Conservation (phyloP, 495 filamentous ascomycete species). For the Choiromyces venosus region DNA sequence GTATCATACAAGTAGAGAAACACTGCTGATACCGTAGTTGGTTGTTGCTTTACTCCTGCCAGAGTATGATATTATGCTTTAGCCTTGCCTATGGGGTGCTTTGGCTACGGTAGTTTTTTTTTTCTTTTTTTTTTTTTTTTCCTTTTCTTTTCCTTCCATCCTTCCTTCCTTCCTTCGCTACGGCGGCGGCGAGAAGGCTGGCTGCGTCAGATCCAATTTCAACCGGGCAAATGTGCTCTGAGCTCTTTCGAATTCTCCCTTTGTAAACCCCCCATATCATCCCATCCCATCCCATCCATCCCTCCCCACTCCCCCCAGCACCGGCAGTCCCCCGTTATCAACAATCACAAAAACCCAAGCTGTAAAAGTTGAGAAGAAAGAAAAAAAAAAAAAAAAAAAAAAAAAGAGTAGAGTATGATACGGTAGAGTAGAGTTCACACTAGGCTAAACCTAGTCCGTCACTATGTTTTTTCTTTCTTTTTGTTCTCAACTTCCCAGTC, state of each 20-base stretch:
- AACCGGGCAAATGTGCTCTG: slow-evolving; percentile 29
- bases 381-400: slow-evolving; percentile 14
- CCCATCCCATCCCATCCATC: not conserved
- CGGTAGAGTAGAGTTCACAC: too few species aligned
- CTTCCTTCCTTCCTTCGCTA: not conserved
- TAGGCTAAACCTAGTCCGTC: too few species aligned
- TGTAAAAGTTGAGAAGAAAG: not conserved
- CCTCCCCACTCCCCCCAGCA: not conserved
- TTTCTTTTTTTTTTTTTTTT: not conserved
- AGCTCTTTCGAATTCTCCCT: not conserved
- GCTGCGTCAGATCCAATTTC: slow-evolving; percentile 36
- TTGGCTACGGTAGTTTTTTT: slow-evolving; percentile 15
- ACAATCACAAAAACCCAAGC: slow-evolving; percentile 1
- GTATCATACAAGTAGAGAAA: not conserved
- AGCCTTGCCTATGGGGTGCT: slow-evolving; percentile 13
- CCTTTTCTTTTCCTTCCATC: not conserved
- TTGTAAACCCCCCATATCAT: too few species aligned
- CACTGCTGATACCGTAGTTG: not conserved
- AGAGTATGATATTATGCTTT: slow-evolving; percentile 12
- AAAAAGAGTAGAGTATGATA: not conserved
- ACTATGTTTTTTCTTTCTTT: too few species aligned
- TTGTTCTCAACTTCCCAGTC: too few species aligned
- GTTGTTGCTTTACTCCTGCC: slow-evolving; percentile 24
- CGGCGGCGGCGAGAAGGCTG: not conserved
- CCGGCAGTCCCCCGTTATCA: not conserved